Base-by-base conservation (phyloP, 805 yeast genomes). In the Naumovozyma castellii region DNA sequence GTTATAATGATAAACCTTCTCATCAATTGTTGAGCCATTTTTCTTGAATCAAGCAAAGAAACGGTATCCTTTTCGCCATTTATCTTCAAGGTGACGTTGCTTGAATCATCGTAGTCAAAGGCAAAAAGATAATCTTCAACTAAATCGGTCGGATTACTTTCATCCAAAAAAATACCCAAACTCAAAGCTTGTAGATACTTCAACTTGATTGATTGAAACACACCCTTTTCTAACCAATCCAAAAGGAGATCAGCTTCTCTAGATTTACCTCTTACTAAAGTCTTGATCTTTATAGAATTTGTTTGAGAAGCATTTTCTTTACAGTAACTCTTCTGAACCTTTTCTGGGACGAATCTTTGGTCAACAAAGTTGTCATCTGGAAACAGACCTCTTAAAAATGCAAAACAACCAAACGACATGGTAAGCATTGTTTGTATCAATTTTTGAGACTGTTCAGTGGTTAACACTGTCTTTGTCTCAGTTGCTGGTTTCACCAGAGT, bases 331-430 rank as follows among this genome's bases (percentile, higher is more conserved):
- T 46, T 46, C 19, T 56, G 59, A 27, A 55, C 55, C 35, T 61
- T 61, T 16, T 56, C 59, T 1, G 70, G 69, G 3, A 65, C 64
- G 51, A 71, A 71, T 29, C 63, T 52, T 41, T 67, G 70, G 46
- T 76, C 80, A 19, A 61, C 61, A 51, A 73, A 78, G 48, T 64
- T 66, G 10, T 67, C 72, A 44, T 77, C 80, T 5, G 73, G 73
- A 43, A 78, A 77, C 16, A 78, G 56, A 1, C 78, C 77, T 42
- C 83, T 62, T 13, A 77, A 55, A 47, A 67, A 78, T 2, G 78
- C 69, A 19, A 78, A 59, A 48, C 81, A 75, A 1, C 81, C 78
- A 46, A 77, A 62, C 0, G 79, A 67, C 67, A 74, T 72, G 0
- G 66, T 55, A 14, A 76, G 45, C 56, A 75, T 63, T 1, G 76